These are phyloP conservation scores for Akanthomyces uredinophilus DNA, from an alignment of 2,329 filamentous ascomycete species.

Conservation along the genomic window DNA sequence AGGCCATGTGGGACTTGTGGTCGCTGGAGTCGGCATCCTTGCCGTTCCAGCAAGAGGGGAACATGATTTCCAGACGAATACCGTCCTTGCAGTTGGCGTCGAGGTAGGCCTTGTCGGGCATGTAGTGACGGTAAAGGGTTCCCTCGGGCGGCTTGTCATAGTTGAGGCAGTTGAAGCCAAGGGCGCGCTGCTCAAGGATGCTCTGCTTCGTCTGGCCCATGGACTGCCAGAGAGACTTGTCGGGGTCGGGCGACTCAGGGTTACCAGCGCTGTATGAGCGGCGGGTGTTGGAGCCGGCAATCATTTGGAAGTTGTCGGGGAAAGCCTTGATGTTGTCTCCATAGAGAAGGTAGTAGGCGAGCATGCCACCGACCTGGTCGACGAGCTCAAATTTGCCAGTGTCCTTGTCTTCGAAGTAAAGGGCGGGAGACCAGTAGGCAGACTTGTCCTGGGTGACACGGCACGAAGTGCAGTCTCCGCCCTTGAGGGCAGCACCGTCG, in stretches of 20 bases:
- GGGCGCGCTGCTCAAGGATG: constrained; percentile 69
- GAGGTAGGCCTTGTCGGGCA: constrained; percentile 75
- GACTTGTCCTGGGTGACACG: constrained; percentile 76
- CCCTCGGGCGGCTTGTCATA: constrained; percentile 62
- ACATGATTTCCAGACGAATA: constrained; percentile 77
- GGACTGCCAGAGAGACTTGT: constrained; percentile 64
- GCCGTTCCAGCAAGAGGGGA: constrained; percentile 83
- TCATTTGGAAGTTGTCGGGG: constrained; percentile 72
- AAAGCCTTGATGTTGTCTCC: constrained; percentile 64
- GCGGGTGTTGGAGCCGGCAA: constrained; percentile 65
- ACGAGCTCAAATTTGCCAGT: constrained; percentile 66
- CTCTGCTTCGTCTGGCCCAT: constrained; percentile 61
- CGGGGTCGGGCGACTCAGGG: constrained; percentile 57
- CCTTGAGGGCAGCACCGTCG: constrained; percentile 51
- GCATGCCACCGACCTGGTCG: constrained; percentile 72
- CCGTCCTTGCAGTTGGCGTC: constrained; percentile 80
- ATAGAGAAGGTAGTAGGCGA: constrained; percentile 85
- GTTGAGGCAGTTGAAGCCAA: constrained; percentile 95
- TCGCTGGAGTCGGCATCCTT: constrained; percentile 51
- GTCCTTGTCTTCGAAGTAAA: constrained; percentile 67
- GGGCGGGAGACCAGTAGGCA: constrained; percentile 76
- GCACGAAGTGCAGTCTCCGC: constrained; percentile 72
- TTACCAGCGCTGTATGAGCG: constrained; percentile 67
- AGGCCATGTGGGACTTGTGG: constrained; percentile 67
- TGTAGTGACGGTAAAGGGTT: constrained; percentile 72